Evolutionary conservation across 495 filamentous ascomycete genomes (phyloP), one percentile per base, ranked within the genome.

Genomic region (Penicillium soppii): DNA sequence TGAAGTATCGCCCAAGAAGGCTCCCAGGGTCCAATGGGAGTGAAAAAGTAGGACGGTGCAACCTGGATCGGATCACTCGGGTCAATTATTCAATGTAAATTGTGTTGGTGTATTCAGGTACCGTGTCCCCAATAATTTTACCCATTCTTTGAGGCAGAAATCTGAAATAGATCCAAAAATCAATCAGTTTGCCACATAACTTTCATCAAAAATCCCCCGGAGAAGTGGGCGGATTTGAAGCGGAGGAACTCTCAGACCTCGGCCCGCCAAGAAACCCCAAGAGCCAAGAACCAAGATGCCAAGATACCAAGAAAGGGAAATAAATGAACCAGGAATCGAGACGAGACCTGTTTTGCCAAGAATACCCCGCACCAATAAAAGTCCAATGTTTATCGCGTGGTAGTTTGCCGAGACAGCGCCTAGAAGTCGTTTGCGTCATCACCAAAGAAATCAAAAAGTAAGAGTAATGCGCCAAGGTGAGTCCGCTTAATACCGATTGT

Each of bases 341-440:
- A 17, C 30, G 15, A n/a, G 22, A 37, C 30, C 32, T 36, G 13
- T 30, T 36, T 9, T 16, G 44, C 44, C 44, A 47, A 47, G 44
- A 7, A 1, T 1, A 0, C 29, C 59, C 61, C 59, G 63, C 63
- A 54, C 54, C 47, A 49, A 49, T 49, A 7, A 33, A 30, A 33
- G 10, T 45, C 27, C 15, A 13, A 62, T 46, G 65, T 61, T 69
- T 47, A 57, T 23, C 32, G 32, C 16, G 39, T 49, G 49, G 37
- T 26, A 36, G 47, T 44, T n/a, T 25, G 49, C 62, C 59, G 50
- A 64, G 58, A 15, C 38, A 53, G 41, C 26, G 64, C 54, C 65
- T 53, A 63, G 49, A 38, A 54, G 54, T 64, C 55, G 57, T 62
- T 35, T 63, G 60, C 67, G 65, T 70, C 67, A 68, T 61, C 25